phyloP scores from a whole-genome alignment of 805 yeast species.

The Myxozyma sirexii region DNA sequence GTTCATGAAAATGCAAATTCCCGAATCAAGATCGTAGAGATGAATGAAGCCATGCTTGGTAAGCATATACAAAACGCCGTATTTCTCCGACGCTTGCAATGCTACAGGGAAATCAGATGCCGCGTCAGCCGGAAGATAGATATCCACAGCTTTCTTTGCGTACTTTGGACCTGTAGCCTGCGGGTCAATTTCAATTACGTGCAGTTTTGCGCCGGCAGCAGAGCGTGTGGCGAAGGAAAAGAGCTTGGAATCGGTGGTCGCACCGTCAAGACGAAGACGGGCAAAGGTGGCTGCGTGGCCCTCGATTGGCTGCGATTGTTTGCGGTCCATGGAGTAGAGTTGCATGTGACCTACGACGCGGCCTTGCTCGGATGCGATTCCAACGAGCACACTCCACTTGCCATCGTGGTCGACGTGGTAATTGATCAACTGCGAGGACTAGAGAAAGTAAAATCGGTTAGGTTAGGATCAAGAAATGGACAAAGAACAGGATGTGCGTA shows the following conservation, averaged over 20 bases:
- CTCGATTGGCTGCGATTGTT: slow-evolving; percentile 93
- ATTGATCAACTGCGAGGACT: slow-evolving; percentile 84
- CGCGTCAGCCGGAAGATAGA: slow-evolving; percentile 96
- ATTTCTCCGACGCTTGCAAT: slow-evolving; percentile 79
- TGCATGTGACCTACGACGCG: slow-evolving; percentile 96
- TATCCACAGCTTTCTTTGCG: slow-evolving; percentile 85
- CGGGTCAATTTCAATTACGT: slow-evolving; percentile 95
- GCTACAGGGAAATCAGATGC: slow-evolving; percentile 95
- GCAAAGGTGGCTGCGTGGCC: slow-evolving; percentile 97
- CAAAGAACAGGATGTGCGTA: neutral
- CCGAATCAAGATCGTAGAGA: slow-evolving; percentile 90
- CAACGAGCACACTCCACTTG: slow-evolving; percentile 94
- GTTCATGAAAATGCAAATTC: slow-evolving; percentile 89
- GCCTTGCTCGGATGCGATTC: slow-evolving; percentile 91
- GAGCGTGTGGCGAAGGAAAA: slow-evolving; percentile 92
- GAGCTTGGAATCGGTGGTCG: slow-evolving; percentile 73
- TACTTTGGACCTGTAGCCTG: slow-evolving; percentile 79
- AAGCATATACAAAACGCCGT: slow-evolving; percentile 83
- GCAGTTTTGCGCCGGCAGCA: slow-evolving; percentile 72
- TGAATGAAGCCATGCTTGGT: slow-evolving; percentile 97
- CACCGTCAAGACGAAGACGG: slow-evolving; percentile 70
- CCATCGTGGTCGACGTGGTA: slow-evolving; percentile 76
- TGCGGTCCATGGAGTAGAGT: slow-evolving; percentile 82
- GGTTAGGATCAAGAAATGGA: too few relatives aligned
- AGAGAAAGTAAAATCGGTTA: neutral